These are phyloP conservation scores for Citrullus amarus DNA, from an alignment of 306 rosid species.

Conservation along the genomic window DNA sequence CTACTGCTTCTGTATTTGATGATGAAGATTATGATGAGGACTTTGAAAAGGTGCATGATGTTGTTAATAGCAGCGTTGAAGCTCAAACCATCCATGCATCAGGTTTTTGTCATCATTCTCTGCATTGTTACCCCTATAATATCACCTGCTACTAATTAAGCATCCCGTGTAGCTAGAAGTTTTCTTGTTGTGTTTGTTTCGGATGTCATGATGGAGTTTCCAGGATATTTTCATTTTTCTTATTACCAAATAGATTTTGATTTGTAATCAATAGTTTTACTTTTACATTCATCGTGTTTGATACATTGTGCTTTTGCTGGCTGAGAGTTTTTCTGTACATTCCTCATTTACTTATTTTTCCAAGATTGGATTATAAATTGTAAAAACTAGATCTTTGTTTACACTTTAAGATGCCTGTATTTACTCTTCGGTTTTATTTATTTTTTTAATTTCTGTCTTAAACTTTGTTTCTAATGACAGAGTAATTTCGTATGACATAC, in stretches of 20 bases:
- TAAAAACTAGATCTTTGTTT: too few relatives aligned
- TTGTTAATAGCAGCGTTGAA: slow-evolving; percentile 28
- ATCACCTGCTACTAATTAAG: neutral
- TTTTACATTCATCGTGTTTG: neutral
- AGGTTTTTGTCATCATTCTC: slow-evolving; percentile 26
- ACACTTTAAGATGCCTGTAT: too few relatives aligned
- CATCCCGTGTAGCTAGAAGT: neutral
- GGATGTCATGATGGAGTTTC: neutral
- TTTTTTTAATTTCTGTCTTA: too few relatives aligned
- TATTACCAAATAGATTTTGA: neutral
- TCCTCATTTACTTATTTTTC: neutral
- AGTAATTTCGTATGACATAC: too few relatives aligned
- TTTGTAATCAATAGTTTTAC: neutral
- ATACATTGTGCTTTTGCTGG: neutral
- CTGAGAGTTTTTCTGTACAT: neutral
- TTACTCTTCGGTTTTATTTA: too few relatives aligned
- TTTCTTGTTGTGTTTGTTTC: neutral
- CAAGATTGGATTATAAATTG: too few relatives aligned
- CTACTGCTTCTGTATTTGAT: slow-evolving; percentile 53
- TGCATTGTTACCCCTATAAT: neutral
- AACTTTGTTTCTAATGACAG: too few relatives aligned
- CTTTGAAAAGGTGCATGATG: slow-evolving; percentile 52
- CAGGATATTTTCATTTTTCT: neutral
- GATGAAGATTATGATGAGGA: slow-evolving; percentile 95
- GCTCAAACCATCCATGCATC: slow-evolving; percentile 27